Base-by-base conservation (phyloP, 768 basidiomycete genomes). In the Suillus occidentalis region DNA sequence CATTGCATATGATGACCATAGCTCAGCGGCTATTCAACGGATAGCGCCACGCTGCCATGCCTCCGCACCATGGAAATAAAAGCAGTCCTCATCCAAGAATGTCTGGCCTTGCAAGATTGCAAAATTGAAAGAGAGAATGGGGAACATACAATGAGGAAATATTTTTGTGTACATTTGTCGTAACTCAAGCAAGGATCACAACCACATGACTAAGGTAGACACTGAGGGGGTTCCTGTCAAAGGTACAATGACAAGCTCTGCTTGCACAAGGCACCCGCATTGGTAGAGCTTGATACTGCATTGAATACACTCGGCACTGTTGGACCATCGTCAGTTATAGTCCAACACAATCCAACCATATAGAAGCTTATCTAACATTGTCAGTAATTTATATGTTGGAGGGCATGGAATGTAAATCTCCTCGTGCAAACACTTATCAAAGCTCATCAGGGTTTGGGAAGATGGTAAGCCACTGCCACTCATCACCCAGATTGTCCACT, bases 251-350 rank as follows among this genome's bases (percentile, higher is more conserved):
- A 37, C 3, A 37, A 37, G 37, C 37, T 37, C 37, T 37, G 37
- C 37, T 4, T 37, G 37, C 39, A 40, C 6, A 40, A 40, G 42
- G 18, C 16, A 43, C 6, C 18, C 18, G 20, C 42, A 4, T 43
- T 9, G 42, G 42, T 18, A 8, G 42, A 40, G 18, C 18, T 43
- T 18, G 18, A 43, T 43, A 43, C 39, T 40, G 42, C 8, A 14
- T 47, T 14, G 13, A 4, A 20, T 4, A 10, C 8, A 28, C 45
- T 18, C 28, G 39, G 37, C 22, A 42, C 45, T 22, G 14, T 60
- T n/a, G 61, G 25, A 8, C 53, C 56, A 50, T 39, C 12, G 42
- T 39, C 56, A 4, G n/a, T 52, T 62, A n/a, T 66, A n/a, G 39
- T 63, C 61, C 39, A 31, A 39, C 10, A 20, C 18, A 45, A 8